Evolutionary conservation across 148 eudicot genomes (phyloP).

Genomic region (Nepenthes mirabilis): DNA sequence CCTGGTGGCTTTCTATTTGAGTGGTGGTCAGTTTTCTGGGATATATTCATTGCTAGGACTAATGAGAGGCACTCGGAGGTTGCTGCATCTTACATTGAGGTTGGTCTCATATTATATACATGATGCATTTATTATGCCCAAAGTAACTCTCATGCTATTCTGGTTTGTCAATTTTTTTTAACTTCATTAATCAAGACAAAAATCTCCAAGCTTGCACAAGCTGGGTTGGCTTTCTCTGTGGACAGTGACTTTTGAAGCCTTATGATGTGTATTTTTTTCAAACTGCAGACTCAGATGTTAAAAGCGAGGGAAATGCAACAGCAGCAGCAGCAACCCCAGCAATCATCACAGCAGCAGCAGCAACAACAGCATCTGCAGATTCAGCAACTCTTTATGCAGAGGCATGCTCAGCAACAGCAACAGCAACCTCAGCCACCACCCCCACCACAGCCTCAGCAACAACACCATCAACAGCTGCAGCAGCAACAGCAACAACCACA

Average conservation of each 20-base stretch:
- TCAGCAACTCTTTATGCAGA: slow-evolving; percentile 38
- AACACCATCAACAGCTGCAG: slow-evolving; percentile 35
- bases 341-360: slow-evolving; percentile 4
- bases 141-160: no score
- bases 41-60: slow-evolving; percentile 71
- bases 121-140: no score
- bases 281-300: slow-evolving; percentile 40
- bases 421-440: slow-evolving; percentile 24
- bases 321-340: slow-evolving; percentile 17
- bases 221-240: no score
- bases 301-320: slow-evolving; percentile 63
- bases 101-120: slow-evolving; percentile 13
- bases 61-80: slow-evolving; percentile 80
- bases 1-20: slow-evolving; percentile 81
- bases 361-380: slow-evolving; percentile 33
- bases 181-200: no score
- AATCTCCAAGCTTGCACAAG: no score
- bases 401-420: slow-evolving; percentile 51
- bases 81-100: slow-evolving; percentile 86
- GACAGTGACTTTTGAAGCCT: no score
- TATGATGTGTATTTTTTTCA: background rate
- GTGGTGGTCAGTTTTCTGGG: slow-evolving; percentile 93
- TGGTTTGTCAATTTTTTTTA: no score
- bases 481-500: slow-evolving; percentile 40
- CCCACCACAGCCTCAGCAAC: slow-evolving; percentile 19